A percentile compares a stretch with the other conserved stretches of the same genome.
These are phyloP conservation scores for Leptomonas pyrrhocoris DNA, from an alignment of 208 protist species.

Conservation along the genomic window DNA sequence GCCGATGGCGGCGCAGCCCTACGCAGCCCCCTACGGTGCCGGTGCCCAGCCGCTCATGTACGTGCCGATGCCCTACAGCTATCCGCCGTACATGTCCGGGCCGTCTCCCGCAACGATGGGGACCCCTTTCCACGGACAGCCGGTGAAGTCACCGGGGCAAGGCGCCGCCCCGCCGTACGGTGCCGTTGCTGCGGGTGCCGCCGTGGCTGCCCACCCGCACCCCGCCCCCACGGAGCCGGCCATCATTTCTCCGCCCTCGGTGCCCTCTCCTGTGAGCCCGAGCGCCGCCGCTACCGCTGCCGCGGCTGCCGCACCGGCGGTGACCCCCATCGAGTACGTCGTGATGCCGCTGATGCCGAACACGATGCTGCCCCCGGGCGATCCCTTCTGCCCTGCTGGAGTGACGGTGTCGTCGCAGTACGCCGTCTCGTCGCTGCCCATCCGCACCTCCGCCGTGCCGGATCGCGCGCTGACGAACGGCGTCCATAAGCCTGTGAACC, in stretches of 20 bases:
- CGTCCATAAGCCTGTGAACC: conserved; percentile 4
- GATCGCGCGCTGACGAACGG: conserved; percentile 13
- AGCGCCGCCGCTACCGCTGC: conserved; percentile 6
- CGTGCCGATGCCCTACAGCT: conserved; percentile 35
- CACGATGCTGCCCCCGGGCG: conserved; percentile 48
- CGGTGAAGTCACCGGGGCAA: conserved; percentile 19
- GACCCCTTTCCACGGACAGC: conserved; percentile 4
- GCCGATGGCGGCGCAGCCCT: conserved; percentile 14
- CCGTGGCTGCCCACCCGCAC: conserved; percentile 3
- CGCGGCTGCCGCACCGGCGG: neutral
- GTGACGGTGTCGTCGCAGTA: conserved; percentile 54
- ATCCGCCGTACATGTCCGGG: conserved; percentile 36
- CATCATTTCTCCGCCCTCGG: conserved; percentile 10
- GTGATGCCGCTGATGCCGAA: conserved; percentile 54
- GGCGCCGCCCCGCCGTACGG: conserved; percentile 27
- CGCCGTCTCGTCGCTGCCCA: conserved; percentile 5
- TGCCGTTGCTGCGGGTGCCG: neutral
- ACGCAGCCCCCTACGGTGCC: conserved; percentile 23
- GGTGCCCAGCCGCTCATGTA: conserved; percentile 36
- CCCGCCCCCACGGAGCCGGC: conserved; percentile 10
- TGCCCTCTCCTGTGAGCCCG: conserved; percentile 18
- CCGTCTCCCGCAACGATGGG: conserved; percentile 24
- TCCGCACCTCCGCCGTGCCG: conserved; percentile 8
- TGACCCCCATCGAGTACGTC: conserved; percentile 35
- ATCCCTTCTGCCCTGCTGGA: conserved; percentile 65